A percentile compares a stretch with the other conserved stretches of the same genome.
Evolutionary conservation across 805 yeast genomes (phyloP).

Genomic region (Spathaspora sp.): DNA sequence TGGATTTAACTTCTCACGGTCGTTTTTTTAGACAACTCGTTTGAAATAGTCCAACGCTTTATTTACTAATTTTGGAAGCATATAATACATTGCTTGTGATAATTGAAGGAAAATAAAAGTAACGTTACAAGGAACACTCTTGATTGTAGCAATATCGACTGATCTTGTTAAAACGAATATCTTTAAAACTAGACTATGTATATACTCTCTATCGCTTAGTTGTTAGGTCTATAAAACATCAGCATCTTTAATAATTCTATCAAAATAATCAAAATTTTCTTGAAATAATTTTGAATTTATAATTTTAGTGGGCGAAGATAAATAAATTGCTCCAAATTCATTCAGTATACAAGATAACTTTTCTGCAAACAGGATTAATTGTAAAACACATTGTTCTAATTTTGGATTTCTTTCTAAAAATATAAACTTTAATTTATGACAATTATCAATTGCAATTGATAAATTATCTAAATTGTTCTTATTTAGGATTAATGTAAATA

Average conservation of each 20-base stretch:
- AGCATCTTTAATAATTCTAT: slow-evolving; percentile 1
- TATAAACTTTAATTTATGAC: background rate
- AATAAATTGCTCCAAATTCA: slow-evolving; percentile 1
- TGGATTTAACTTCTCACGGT: no score
- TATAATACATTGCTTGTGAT: no score
- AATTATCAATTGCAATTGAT: background rate
- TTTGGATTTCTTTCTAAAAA: slow-evolving; percentile 1
- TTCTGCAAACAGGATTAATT: background rate
- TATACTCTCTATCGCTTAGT: no score
- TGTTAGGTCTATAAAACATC: background rate
- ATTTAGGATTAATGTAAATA: background rate
- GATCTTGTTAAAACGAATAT: no score
- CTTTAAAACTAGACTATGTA: no score
- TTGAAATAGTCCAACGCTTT: no score
- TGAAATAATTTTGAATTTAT: background rate
- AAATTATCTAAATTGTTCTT: background rate
- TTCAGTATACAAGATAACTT: background rate
- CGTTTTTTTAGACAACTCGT: no score
- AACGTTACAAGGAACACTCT: no score
- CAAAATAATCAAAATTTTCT: slow-evolving; percentile 1
- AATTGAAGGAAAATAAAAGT: no score
- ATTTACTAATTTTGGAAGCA: no score
- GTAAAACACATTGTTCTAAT: background rate
- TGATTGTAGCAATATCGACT: background rate
- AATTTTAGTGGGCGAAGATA: background rate